phyloP scores from a whole-genome alignment of 768 basidiomycete species.

The Termitomyces sp. region DNA sequence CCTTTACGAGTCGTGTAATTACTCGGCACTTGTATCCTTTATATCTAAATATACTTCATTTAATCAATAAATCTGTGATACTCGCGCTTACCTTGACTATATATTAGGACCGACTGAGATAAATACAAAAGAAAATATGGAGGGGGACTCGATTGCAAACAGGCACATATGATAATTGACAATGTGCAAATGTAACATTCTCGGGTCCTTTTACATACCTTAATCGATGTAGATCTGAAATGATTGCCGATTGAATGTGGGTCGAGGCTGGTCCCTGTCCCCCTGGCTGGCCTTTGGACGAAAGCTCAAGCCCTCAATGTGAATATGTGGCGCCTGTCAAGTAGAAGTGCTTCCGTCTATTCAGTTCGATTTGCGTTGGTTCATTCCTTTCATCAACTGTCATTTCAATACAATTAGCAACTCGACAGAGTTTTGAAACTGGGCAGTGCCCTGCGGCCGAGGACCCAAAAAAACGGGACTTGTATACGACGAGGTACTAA shows the following conservation, averaged over 20 bases:
- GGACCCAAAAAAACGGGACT: too few relatives aligned
- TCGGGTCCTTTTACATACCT: background rate
- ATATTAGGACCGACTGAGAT: background rate
- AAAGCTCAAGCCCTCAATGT: background rate
- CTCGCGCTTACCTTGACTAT: too few relatives aligned
- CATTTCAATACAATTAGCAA: background rate
- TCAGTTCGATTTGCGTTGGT: background rate
- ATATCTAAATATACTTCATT: background rate
- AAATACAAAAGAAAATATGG: too few relatives aligned
- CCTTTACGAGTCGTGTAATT: conserved; percentile 2
- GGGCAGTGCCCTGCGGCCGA: background rate
- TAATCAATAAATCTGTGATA: background rate
- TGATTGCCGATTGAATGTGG: background rate
- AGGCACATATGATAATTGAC: background rate
- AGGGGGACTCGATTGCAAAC: background rate
- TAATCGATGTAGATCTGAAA: background rate
- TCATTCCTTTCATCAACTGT: background rate
- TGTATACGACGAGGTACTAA: background rate
- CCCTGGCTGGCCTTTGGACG: background rate
- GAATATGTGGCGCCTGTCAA: background rate
- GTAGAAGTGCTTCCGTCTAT: background rate
- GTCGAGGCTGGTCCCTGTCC: background rate
- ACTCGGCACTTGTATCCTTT: background rate
- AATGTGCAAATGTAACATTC: background rate
- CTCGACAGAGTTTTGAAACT: background rate